A percentile compares a stretch with the other conserved stretches of the same genome.
Evolutionary conservation across 129 eudicot genomes (phyloP).

Genomic region (Ambrosia artemisiifolia): DNA sequence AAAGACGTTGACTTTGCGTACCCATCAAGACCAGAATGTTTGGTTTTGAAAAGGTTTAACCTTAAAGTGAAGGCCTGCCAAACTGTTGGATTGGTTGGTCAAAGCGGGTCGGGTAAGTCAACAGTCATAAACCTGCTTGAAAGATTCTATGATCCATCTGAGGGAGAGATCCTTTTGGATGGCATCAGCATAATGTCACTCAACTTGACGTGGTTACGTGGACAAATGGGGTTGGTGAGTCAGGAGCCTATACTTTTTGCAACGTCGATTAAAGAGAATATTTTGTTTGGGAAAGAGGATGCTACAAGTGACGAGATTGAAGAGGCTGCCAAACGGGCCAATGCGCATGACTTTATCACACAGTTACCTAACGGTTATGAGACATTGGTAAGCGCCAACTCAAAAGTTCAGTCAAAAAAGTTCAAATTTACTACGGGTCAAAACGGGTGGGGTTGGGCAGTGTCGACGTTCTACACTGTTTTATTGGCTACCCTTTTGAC

Average conservation of each 20-base stretch:
- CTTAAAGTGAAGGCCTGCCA: slow-evolving; percentile 28
- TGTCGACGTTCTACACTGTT: too few relatives aligned
- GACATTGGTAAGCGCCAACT: slow-evolving; percentile 28
- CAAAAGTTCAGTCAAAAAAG: not conserved
- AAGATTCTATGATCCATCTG: slow-evolving; percentile 46
- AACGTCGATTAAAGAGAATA: slow-evolving; percentile 39
- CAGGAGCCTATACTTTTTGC: slow-evolving; percentile 52
- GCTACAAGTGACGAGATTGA: slow-evolving; percentile 36
- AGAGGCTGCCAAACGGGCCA: slow-evolving; percentile 42
- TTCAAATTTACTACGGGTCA: not conserved
- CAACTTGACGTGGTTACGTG: slow-evolving; percentile 38
- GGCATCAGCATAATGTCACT: slow-evolving; percentile 26
- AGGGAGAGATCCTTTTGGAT: slow-evolving; percentile 44
- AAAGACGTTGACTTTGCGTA: slow-evolving; percentile 36
- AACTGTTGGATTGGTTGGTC: slow-evolving; percentile 43
- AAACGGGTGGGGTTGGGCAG: not conserved
- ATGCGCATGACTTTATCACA: slow-evolving; percentile 38
- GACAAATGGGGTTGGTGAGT: slow-evolving; percentile 43
- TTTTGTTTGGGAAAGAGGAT: slow-evolving; percentile 37
- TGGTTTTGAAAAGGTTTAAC: slow-evolving; percentile 29
- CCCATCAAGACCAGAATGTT: slow-evolving; percentile 40
- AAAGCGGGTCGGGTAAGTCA: slow-evolving; percentile 53
- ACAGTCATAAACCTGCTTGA: slow-evolving; percentile 38
- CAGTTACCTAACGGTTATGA: slow-evolving; percentile 38
- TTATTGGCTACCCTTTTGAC: not conserved